Percentiles rank a stretch among this genome's conserved stretches.
These are phyloP conservation scores for Quercus bicolor DNA, from an alignment of 306 rosid genomes.

Conservation along the genomic window DNA sequence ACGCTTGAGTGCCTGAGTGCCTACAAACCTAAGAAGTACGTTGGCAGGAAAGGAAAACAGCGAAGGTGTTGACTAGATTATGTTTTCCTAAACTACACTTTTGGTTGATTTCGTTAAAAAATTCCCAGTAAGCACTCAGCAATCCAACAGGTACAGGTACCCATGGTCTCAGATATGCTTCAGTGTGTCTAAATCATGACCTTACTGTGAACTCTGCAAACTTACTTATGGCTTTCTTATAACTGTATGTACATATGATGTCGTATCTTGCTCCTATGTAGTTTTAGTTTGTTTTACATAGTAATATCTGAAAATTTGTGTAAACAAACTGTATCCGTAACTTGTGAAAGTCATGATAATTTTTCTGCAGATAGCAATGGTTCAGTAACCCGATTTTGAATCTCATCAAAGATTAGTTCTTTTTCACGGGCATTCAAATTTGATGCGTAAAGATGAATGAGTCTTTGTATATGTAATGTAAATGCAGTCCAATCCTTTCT, in stretches of 20 bases:
- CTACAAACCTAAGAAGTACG: constrained; percentile 53
- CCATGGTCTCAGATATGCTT: not conserved
- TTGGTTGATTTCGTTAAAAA: constrained; percentile 47
- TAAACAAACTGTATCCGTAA: too few species aligned
- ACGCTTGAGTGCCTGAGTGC: constrained; percentile 41
- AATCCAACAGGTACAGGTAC: constrained; percentile 43
- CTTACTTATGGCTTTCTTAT: not conserved
- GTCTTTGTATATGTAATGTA: too few species aligned
- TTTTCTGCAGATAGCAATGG: too few species aligned
- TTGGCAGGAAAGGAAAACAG: constrained; percentile 54
- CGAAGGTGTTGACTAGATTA: constrained; percentile 53
- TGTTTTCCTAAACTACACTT: constrained; percentile 72
- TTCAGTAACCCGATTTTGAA: too few species aligned
- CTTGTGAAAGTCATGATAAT: too few species aligned
- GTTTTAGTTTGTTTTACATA: too few species aligned
- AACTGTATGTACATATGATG: not conserved
- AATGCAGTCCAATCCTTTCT: too few species aligned
- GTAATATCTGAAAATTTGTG: too few species aligned
- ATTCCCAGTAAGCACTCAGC: constrained; percentile 63
- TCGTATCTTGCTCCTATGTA: not conserved
- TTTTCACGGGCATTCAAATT: too few species aligned
- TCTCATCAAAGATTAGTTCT: too few species aligned
- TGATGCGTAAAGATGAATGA: too few species aligned
- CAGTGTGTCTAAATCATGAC: not conserved
- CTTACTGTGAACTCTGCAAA: not conserved